Conservation (phyloP, 1,284 basidiomycete genomes). For the Trametes versicolor region DNA sequence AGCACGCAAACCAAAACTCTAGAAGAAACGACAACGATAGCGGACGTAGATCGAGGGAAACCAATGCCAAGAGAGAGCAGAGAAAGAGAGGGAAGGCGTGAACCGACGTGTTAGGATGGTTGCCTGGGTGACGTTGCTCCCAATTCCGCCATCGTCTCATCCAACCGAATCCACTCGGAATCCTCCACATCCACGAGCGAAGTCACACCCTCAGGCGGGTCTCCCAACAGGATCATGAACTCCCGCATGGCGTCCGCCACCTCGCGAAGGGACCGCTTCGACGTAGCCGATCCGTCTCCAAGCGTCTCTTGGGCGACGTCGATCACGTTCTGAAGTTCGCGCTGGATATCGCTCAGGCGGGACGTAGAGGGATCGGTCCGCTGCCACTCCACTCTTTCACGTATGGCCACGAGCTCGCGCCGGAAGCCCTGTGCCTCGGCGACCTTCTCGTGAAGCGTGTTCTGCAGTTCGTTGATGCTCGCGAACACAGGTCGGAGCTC, state of each 20-base stretch:
- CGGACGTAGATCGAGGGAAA: too few relatives aligned
- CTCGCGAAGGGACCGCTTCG: neutral
- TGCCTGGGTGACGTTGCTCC: neutral
- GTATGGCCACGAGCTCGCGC: neutral
- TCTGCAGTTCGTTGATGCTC: neutral
- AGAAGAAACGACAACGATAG: neutral
- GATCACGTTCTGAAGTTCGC: neutral
- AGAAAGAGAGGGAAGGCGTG: neutral
- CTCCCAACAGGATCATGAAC: neutral
- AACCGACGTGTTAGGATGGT: neutral
- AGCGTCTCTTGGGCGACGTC: neutral
- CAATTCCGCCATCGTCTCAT: neutral
- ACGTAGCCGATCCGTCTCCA: neutral
- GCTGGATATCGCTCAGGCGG: neutral
- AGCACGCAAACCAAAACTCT: neutral
- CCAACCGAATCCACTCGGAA: neutral
- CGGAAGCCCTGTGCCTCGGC: neutral
- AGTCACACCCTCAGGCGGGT: neutral
- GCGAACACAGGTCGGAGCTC: neutral
- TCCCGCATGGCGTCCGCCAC: neutral
- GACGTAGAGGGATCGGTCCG: neutral
- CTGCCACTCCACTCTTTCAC: neutral
- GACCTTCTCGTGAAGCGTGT: slow-evolving; percentile 4
- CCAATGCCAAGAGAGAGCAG: neutral
- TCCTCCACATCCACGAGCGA: neutral